Conservation (phyloP, 2,329 filamentous ascomycete genomes). For the Cytospora chrysosperma region DNA sequence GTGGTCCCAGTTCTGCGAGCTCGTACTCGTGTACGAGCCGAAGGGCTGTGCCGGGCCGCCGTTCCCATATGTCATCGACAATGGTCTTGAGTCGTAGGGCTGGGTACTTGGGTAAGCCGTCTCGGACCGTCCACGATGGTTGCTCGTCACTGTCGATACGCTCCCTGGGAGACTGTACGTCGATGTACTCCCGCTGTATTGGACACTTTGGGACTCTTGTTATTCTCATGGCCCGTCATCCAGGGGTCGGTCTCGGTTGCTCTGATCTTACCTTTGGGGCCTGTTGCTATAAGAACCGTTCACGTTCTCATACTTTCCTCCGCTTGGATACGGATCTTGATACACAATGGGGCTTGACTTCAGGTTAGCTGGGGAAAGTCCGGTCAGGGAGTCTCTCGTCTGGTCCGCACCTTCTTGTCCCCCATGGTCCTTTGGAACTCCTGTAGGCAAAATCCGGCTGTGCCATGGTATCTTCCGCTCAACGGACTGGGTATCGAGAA, state of each 20-base stretch:
- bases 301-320: constrained; percentile 37
- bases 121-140: constrained; percentile 33
- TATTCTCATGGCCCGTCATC: constrained; percentile 28
- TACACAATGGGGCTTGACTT: constrained; percentile 34
- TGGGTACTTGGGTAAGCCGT: constrained; percentile 40
- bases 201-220: constrained; percentile 39
- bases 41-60: constrained; percentile 26
- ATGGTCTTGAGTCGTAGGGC: constrained; percentile 43
- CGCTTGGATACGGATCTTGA: constrained; percentile 34
- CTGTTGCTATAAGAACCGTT: constrained; percentile 33
- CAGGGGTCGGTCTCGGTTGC: constrained; percentile 9
- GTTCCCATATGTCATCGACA: constrained; percentile 37
- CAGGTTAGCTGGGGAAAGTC: constrained; percentile 21
- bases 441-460: constrained; percentile 50
- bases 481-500: constrained; percentile 7
- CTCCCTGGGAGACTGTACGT: constrained; percentile 36
- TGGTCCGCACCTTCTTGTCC: constrained; percentile 45
- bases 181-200: constrained; percentile 39
- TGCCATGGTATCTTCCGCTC: constrained; percentile 40
- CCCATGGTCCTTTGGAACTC: constrained; percentile 33
- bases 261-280: constrained; percentile 39
- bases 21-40: constrained; percentile 41
- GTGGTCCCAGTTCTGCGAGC: constrained; percentile 47
- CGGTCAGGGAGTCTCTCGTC: constrained; percentile 19
- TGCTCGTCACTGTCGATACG: constrained; percentile 35